phyloP scores from a whole-genome alignment of 2,329 filamentous ascomycete genomes.

The Apiospora phragmitis region DNA sequence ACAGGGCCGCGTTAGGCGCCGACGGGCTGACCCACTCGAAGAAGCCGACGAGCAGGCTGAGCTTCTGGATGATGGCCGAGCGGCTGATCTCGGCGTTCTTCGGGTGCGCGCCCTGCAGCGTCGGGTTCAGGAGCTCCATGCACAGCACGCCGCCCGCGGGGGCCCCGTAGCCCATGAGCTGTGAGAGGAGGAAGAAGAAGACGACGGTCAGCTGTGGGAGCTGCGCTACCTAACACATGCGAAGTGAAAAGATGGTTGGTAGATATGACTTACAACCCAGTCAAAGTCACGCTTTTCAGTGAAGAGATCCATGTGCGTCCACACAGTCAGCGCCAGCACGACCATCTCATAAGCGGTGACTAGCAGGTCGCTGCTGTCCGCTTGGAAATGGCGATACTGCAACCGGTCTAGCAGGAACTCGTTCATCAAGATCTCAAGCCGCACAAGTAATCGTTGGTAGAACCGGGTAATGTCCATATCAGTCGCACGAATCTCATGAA shows the following conservation, averaged over 20 bases:
- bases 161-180: conserved; percentile 52
- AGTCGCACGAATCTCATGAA: conserved; percentile 37
- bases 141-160: conserved; percentile 52
- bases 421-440: conserved; percentile 55
- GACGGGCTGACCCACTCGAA: conserved; percentile 51
- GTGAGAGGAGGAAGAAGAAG: neutral
- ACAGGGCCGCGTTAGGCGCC: conserved; percentile 50
- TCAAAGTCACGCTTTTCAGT: conserved; percentile 45
- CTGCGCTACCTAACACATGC: neutral
- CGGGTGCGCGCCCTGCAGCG: conserved; percentile 34
- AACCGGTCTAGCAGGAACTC: conserved; percentile 60
- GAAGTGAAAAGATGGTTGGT: neutral
- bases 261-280: conserved; percentile 43
- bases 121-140: conserved; percentile 48
- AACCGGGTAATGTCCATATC: conserved; percentile 31
- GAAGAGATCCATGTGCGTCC: conserved; percentile 50
- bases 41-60: conserved; percentile 51
- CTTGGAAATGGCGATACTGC: conserved; percentile 44
- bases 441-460: conserved; percentile 47
- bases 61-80: conserved; percentile 51
- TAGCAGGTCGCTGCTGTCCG: conserved; percentile 40
- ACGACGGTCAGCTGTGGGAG: neutral
- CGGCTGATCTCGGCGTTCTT: conserved; percentile 39
- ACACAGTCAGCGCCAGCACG: conserved; percentile 44
- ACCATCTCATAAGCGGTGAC: conserved; percentile 49